These are phyloP conservation scores for Leishmania martiniquensis DNA, from an alignment of 208 protist genomes.

Conservation along the genomic window DNA sequence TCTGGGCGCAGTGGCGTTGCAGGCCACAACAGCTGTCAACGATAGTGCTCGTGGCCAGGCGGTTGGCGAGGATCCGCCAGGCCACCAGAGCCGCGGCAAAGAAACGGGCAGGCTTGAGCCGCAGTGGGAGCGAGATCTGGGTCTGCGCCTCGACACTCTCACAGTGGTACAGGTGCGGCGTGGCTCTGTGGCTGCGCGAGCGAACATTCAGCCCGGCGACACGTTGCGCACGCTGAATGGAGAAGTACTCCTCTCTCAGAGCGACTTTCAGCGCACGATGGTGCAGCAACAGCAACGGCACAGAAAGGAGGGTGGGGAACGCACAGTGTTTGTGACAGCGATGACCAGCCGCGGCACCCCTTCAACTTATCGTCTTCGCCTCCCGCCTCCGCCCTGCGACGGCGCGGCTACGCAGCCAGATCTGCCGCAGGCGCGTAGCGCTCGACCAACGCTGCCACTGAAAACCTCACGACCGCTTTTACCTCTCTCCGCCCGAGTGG, in stretches of 20 bases:
- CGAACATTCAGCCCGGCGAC: conserved; percentile 36
- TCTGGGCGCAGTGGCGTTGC: neutral
- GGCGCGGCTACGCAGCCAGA: neutral
- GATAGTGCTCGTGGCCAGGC: neutral
- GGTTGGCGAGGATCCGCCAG: neutral
- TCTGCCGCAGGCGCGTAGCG: neutral
- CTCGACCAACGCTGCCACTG: neutral
- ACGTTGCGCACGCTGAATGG: conserved; percentile 34
- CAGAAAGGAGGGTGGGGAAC: neutral
- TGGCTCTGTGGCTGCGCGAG: conserved; percentile 25
- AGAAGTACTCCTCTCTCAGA: conserved; percentile 5
- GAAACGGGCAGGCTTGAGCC: neutral
- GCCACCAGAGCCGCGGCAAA: neutral
- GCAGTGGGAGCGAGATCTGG: conserved; percentile 17
- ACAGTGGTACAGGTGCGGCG: conserved; percentile 11
- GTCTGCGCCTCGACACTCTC: conserved; percentile 21
- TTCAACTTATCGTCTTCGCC: conserved; percentile 26
- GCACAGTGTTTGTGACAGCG: conserved; percentile 18
- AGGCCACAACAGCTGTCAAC: neutral
- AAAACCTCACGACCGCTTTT: neutral
- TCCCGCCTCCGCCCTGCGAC: conserved; percentile 11
- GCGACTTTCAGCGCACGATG: conserved; percentile 18
- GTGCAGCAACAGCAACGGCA: conserved; percentile 11
- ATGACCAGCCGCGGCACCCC: conserved; percentile 18
- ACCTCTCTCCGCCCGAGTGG: neutral